phyloP scores from a whole-genome alignment of 2,329 filamentous ascomycete species.

The Fusarium nisikadoi region DNA sequence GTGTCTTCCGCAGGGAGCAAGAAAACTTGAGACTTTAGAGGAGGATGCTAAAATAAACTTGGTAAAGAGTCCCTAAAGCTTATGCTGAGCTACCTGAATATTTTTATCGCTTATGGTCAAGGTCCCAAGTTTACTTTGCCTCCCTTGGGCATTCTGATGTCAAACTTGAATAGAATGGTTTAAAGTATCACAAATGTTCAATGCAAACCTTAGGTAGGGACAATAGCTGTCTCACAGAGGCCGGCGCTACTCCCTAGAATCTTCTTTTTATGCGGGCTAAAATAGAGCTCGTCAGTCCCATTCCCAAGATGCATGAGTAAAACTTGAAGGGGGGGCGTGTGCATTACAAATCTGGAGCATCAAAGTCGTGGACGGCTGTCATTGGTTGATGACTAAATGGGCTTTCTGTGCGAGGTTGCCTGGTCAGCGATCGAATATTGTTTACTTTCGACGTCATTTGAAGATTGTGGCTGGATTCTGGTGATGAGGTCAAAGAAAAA shows the following conservation, averaged over 20 bases:
- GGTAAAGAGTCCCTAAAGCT: too few species aligned
- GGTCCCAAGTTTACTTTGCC: too few species aligned
- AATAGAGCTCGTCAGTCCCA: slow-evolving; percentile 8
- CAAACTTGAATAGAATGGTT: background rate
- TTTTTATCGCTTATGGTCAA: too few species aligned
- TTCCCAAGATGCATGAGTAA: slow-evolving; percentile 14
- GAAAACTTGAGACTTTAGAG: too few species aligned
- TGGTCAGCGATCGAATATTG: slow-evolving; percentile 28
- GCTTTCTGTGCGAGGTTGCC: slow-evolving; percentile 38
- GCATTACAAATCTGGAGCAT: slow-evolving; percentile 17
- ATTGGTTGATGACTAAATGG: slow-evolving; percentile 30
- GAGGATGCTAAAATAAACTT: too few species aligned
- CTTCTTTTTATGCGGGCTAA: slow-evolving; percentile 11
- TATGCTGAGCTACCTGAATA: too few species aligned
- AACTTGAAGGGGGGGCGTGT: slow-evolving; percentile 27
- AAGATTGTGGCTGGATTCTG: background rate
- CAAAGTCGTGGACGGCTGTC: slow-evolving; percentile 18
- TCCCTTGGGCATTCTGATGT: background rate
- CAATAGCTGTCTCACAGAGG: background rate
- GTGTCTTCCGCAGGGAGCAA: background rate
- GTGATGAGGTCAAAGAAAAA: background rate
- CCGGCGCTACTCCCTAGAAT: slow-evolving; percentile 10
- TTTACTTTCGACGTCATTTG: slow-evolving; percentile 51
- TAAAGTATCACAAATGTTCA: background rate
- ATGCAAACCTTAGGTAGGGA: background rate